Evolutionary conservation across 2,329 filamentous ascomycete genomes (phyloP), one percentile per base, ranked within the genome.

Genomic region (Akanthomyces lecanii): DNA sequence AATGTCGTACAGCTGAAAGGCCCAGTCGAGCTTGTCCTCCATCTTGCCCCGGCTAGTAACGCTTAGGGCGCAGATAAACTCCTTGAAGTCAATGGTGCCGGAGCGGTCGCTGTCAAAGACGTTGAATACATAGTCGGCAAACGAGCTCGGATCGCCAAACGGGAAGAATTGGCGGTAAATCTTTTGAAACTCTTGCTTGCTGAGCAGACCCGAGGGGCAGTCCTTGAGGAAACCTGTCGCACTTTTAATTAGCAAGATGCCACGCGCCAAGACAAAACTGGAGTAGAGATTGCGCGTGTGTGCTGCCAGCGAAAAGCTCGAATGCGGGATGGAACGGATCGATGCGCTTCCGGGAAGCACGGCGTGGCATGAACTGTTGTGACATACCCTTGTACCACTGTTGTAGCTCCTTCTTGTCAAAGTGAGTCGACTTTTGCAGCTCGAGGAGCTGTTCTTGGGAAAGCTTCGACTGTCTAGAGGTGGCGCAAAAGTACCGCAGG

Each of bases 121-220:
- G 71, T 97, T 97, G 82, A 99, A 99, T 66, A 99, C 95, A 76
- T 98, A 98, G 79, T 98, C 94, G 75, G 95, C 95, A 75, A 99
- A 99, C 3, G 91, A 95, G 30, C 92, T 96, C 4, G 95, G 95
- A 75, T 99, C 95, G 69, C 95, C 95, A 72, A 98, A 98, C 16
- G 95, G 95, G 78, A 99, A 99, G 85, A 99, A 99, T 77, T 98
- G 95, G 71, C 95, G 91, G 79, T 99, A 99, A 73, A 99, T 99
- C 81, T 98, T 98, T 78, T 98, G 95, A 77, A 99, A 99, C 78
- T 99, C 95, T 74, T 96, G 90, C 79, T 98, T 99, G 72, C 91
- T 95, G 75, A 99, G 89, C 82, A 92, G 96, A 76, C 95, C 95
- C 48, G 91, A 93, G 5, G 95, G 95, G 78, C 95, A 99, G 78